Conservation (phyloP, 225 moss, liverwort and hornwort genomes). For the Takakia lepidozioides region DNA sequence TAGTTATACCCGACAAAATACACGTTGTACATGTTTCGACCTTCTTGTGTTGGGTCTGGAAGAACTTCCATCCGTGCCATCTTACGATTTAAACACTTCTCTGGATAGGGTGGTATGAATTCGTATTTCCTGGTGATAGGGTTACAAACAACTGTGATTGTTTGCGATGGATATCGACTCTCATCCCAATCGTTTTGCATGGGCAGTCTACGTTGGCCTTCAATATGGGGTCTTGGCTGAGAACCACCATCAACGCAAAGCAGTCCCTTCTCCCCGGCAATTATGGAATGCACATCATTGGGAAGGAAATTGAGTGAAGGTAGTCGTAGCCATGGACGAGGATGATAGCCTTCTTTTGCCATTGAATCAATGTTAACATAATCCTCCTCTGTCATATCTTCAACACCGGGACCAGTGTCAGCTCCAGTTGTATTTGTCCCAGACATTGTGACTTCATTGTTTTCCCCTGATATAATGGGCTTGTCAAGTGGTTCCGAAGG, state of each 20-base stretch:
- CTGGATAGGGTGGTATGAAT: conserved; percentile 16
- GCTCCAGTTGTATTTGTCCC: too few species aligned
- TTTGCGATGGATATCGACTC: conserved; percentile 20
- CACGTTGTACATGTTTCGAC: conserved; percentile 26
- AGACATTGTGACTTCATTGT: too few species aligned
- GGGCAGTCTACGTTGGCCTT: conserved; percentile 22
- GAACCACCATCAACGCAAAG: conserved; percentile 41
- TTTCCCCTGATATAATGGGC: too few species aligned
- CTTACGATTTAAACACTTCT: conserved; percentile 15
- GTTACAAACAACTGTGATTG: conserved; percentile 33
- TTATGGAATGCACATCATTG: conserved; percentile 14
- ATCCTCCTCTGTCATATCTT: conserved; percentile 2
- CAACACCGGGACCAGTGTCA: neutral
- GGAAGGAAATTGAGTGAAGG: conserved; percentile 32
- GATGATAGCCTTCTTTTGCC: conserved; percentile 20
- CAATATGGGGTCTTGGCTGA: conserved; percentile 23
- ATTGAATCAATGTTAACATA: conserved; percentile 6
- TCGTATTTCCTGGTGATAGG: conserved; percentile 25
- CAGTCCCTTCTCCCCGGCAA: conserved; percentile 30
- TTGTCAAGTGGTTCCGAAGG: too few species aligned
- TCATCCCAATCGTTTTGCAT: conserved; percentile 33
- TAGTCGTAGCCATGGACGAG: conserved; percentile 8
- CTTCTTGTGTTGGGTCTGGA: conserved; percentile 5
- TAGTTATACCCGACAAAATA: conserved; percentile 34
- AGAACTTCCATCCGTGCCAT: conserved; percentile 37